These are phyloP conservation scores for Xylaria hypoxylon DNA, from an alignment of 2,329 filamentous ascomycete genomes.

Conservation along the genomic window DNA sequence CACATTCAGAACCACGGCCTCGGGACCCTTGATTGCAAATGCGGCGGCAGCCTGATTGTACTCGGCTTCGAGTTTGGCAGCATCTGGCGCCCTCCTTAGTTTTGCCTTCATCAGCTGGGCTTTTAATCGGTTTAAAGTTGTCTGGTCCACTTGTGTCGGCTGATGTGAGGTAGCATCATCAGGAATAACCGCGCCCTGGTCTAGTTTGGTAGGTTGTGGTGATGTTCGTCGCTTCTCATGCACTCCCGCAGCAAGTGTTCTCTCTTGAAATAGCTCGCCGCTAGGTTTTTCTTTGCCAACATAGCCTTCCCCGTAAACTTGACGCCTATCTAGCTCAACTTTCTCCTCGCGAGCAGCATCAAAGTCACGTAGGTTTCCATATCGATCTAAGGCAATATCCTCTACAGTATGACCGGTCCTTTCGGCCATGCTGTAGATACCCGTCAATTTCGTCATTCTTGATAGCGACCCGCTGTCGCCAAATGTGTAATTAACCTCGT, in stretches of 20 bases:
- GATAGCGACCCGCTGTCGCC: slow-evolving; percentile 91
- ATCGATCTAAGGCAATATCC: slow-evolving; percentile 84
- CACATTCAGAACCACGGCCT: slow-evolving; percentile 82
- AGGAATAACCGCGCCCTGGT: slow-evolving; percentile 69
- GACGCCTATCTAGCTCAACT: slow-evolving; percentile 85
- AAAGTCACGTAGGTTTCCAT: slow-evolving; percentile 83
- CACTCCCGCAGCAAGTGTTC: slow-evolving; percentile 69
- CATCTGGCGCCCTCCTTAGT: slow-evolving; percentile 80
- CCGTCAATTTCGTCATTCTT: slow-evolving; percentile 95
- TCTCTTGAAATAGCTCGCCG: slow-evolving; percentile 85
- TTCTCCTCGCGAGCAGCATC: slow-evolving; percentile 95
- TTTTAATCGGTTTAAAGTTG: slow-evolving; percentile 86
- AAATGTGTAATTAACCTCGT: slow-evolving; percentile 83
- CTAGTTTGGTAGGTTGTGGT: slow-evolving; percentile 52
- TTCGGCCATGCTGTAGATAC: slow-evolving; percentile 82
- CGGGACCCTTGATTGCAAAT: slow-evolving; percentile 67
- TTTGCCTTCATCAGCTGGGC: slow-evolving; percentile 98
- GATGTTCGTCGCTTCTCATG: slow-evolving; percentile 51
- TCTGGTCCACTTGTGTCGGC: slow-evolving; percentile 75
- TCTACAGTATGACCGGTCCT: slow-evolving; percentile 79
- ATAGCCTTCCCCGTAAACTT: slow-evolving; percentile 86
- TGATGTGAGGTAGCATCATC: slow-evolving; percentile 62
- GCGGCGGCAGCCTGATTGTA: slow-evolving; percentile 81
- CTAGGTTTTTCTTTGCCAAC: slow-evolving; percentile 86
- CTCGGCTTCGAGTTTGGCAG: slow-evolving; percentile 80